Percentiles rank a stretch among this genome's conserved stretches.
Conservation (phyloP, 768 basidiomycete species). For the Boletus tomentosulus region DNA sequence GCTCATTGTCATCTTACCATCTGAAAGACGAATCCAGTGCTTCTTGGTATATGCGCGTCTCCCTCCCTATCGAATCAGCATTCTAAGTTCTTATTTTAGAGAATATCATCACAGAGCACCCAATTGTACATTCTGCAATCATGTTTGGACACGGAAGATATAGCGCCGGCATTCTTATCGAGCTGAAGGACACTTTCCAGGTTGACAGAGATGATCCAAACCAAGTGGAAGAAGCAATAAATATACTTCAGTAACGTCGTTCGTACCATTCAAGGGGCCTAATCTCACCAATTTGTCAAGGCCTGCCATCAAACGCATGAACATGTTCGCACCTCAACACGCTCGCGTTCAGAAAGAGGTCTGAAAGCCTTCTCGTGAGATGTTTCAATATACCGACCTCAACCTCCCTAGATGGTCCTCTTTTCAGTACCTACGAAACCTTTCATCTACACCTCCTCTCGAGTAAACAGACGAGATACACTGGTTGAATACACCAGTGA, state of each 20-base stretch:
- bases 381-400: not conserved
- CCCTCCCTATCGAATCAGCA: not conserved
- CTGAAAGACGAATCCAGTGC: slow-evolving; percentile 11
- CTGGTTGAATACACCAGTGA: not conserved
- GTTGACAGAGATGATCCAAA: slow-evolving; percentile 8
- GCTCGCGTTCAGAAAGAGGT: not conserved
- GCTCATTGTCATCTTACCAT: not conserved
- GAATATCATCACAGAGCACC: slow-evolving; percentile 11
- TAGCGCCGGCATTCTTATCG: slow-evolving; percentile 13
- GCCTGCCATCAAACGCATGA: not conserved
- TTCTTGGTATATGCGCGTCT: slow-evolving; percentile 12
- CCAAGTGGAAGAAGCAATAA: slow-evolving; percentile 10
- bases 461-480: not conserved
- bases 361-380: not conserved
- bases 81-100: slow-evolving; percentile 7
- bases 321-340: not conserved
- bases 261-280: not conserved
- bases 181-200: slow-evolving; percentile 7
- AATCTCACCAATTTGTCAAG: not conserved
- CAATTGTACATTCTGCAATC: slow-evolving; percentile 10
- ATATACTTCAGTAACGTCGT: not conserved
- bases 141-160: slow-evolving; percentile 23
- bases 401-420: not conserved
- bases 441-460: not conserved
- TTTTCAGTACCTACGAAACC: not conserved